These are phyloP conservation scores for Echinochloa phyllopogon DNA, from an alignment of 176 grass and related monocot genomes.

Conservation along the genomic window DNA sequence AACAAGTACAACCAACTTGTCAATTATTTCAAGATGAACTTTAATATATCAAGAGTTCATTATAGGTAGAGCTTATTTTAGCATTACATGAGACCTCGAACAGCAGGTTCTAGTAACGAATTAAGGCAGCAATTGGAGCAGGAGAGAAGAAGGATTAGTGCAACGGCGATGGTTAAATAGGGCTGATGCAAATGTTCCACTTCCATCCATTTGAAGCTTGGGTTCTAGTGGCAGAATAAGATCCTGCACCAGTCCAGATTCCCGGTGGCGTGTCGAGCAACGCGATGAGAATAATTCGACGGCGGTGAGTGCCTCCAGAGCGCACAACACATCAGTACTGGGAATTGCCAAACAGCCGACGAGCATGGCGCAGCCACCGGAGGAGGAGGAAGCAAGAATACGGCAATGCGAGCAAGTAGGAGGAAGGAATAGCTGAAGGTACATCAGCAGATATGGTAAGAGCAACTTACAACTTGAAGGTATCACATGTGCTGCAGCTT, in stretches of 20 bases:
- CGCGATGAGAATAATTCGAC: conserved; percentile 53
- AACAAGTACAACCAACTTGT: background rate
- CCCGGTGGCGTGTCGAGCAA: conserved; percentile 44
- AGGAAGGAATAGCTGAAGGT: conserved; percentile 6
- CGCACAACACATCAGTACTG: conserved; percentile 20
- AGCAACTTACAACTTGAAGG: conserved; percentile 40
- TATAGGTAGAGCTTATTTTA: background rate
- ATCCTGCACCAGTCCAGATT: conserved; percentile 39
- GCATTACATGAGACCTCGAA: conserved; percentile 34
- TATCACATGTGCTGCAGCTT: conserved; percentile 37
- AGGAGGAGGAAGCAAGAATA: conserved; percentile 27
- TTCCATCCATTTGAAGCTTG: conserved; percentile 24
- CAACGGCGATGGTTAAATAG: conserved; percentile 41
- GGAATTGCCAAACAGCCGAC: conserved; percentile 36
- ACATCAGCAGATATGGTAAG: conserved; percentile 11
- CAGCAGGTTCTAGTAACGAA: background rate
- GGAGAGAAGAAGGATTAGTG: conserved; percentile 31
- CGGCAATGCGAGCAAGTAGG: conserved; percentile 44
- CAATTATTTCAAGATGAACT: background rate
- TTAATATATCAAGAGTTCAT: background rate
- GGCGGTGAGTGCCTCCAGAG: conserved; percentile 22
- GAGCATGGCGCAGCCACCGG: conserved; percentile 27
- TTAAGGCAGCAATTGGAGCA: conserved; percentile 11
- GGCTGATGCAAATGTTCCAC: conserved; percentile 26
- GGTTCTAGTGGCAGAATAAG: conserved; percentile 38